Evolutionary conservation across 2,329 filamentous ascomycete genomes (phyloP).

Genomic region (Calonectria crousiana): DNA sequence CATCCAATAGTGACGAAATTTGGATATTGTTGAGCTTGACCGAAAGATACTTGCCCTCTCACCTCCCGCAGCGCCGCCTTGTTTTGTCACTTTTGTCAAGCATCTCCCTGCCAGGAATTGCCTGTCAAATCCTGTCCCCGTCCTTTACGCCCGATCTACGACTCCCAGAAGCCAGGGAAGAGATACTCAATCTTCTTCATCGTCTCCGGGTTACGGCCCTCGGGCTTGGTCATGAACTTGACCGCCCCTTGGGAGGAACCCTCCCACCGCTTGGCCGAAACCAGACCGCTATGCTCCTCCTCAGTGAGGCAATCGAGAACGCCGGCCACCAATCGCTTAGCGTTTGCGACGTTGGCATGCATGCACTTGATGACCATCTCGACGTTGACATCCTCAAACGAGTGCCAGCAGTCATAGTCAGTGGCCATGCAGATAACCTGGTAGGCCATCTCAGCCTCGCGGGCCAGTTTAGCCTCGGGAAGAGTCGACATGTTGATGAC

Average conservation of each 20-base stretch:
- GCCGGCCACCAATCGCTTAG: conserved; percentile 84
- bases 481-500: conserved; percentile 99
- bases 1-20: background rate
- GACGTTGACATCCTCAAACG: conserved; percentile 85
- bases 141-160: conserved; percentile 31
- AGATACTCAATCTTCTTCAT: conserved; percentile 86
- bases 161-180: conserved; percentile 82
- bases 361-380: conserved; percentile 98
- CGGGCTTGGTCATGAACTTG: conserved; percentile 83
- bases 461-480: conserved; percentile 94
- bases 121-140: background rate
- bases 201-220: conserved; percentile 79
- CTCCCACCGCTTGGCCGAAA: conserved; percentile 84
- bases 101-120: background rate
- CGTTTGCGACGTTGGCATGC: conserved; percentile 92
- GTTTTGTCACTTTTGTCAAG: background rate
- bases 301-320: conserved; percentile 88
- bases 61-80: background rate
- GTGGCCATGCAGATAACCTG: conserved; percentile 99
- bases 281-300: conserved; percentile 79
- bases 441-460: conserved; percentile 95
- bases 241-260: conserved; percentile 83
- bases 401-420: conserved; percentile 99
- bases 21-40: background rate
- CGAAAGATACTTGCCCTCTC: conserved; percentile 1